Conservation (phyloP, 2,329 filamentous ascomycete genomes). For the Colletotrichum sp. region DNA sequence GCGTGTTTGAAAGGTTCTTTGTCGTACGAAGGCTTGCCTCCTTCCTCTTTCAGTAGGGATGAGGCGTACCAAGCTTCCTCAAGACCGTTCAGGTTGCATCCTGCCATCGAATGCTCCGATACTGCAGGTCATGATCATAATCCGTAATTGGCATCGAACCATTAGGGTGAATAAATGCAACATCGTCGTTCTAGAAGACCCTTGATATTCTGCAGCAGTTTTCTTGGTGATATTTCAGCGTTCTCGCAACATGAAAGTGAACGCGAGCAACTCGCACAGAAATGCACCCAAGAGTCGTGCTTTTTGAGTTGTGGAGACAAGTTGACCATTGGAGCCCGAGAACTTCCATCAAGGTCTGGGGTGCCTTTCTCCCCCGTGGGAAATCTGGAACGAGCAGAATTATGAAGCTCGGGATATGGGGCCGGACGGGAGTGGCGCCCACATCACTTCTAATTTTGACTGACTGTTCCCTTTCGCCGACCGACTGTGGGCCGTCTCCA, state of each 20-base stretch:
- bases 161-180: not conserved
- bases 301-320: not conserved
- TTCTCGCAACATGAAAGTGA: not conserved
- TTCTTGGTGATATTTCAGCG: not conserved
- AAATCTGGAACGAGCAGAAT: not conserved
- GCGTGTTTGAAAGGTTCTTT: not conserved
- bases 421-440: not conserved
- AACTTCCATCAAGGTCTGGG: not conserved
- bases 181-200: not conserved
- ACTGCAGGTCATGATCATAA: not conserved
- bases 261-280: not conserved
- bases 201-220: not conserved
- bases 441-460: not conserved
- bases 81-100: not conserved
- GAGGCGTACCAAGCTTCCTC: not conserved
- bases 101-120: not conserved
- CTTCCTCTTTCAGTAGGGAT: not conserved
- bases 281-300: not conserved
- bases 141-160: not conserved
- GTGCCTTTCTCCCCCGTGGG: not conserved
- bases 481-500: not conserved
- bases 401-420: constrained; percentile 1
- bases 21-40: not conserved
- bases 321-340: not conserved
- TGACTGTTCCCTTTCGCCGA: not conserved